Evolutionary conservation across 2,329 filamentous ascomycete genomes (phyloP), one percentile per base, ranked within the genome.

Genomic region (Ophiosphaerella narmari): DNA sequence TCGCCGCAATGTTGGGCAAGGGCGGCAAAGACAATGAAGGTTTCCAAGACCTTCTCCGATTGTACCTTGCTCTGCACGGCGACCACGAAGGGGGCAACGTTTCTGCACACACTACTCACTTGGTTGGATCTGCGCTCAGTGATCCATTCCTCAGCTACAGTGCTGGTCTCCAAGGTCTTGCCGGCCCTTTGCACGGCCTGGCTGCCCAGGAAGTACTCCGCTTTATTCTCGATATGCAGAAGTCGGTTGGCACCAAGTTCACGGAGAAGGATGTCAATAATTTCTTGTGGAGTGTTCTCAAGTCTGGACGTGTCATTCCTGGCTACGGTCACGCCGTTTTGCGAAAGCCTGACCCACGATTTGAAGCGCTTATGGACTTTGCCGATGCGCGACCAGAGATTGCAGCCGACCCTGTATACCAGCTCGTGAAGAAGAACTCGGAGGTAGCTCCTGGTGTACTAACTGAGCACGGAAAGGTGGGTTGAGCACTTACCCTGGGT

Each of bases 31-130:
- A 96, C 76, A 88, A 97, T 65, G 90, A 92, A 77, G 89, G 90
- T 73, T 96, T 99, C 83, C 93, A 97, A 73, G 94, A 99, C 68
- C 82, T 99, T 16, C 83, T 99, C 56, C 86, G 94, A 63, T 80
- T 99, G 29, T 99, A 99, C 77, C 86, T 99, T 21, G 93, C 94
- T 42, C 87, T 99, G 5, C 94, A 99, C 76, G 94, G 94, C 57
- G 94, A 99, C 76, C 94, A 99, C 78, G 94, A 99, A 77, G 94
- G 94, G 55, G 94, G 94, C 50, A 99, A 99, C 66, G 94, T 99
- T 56, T 97, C 92, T 34, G 94, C 94, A 1, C 94, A 99, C 73
- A 79, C 94, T 24, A 97, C 94, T 7, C 94, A 99, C 75, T 81
- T 99, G 34, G 94, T 99, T 48, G 94, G 94, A 44, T 95, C 90